Evolutionary conservation across 805 yeast species (phyloP), one percentile per base, ranked within the genome.

Genomic region (Scheffersomyces stipitis): DNA sequence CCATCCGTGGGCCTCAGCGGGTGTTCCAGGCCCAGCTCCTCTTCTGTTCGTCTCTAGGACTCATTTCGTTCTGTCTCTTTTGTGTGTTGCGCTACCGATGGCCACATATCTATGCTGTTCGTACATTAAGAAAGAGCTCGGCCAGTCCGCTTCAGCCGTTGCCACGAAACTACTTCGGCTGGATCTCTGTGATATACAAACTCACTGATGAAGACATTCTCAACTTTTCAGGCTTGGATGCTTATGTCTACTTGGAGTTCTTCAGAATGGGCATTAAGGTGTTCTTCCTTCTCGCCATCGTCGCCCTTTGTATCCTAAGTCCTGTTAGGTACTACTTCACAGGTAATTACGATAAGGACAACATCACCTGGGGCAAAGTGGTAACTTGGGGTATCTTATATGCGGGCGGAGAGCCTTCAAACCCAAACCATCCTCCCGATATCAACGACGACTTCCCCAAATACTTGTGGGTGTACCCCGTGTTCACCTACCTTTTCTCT

Each of bases 41-140:
- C 39, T 61, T 78, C 27, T 77, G 81, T 41, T 49, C 71, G 2
- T 50, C 65, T 31, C 51, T 72, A n/a, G 83, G 83, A 0, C 23
- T 63, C 5, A 41, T 66, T 8, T 65, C 76, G 17, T 75, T 78
- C 40, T 33, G 69, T 9, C 46, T 71, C 15, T 78, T 78, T 50
- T 78, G 83, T 44, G 44, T 73, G 22, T 56, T 73, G 20, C 56
- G 84, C 34, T 71, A 71, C 45, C 64, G 67, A 41, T 75, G 81
- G 66, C 83, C 83, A 7, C 71, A 76, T 40, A 66, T 78, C 38
- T 78, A 77, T 48, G 78, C 81, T 10, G 72, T 78, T 8, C 47
- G 84, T 38, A 71, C 82, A 9, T 61, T 75, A 31, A 53, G 82
- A 41, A 66, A 69, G 47, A 54, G 58, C 33, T 62, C 64, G 49